A percentile compares a stretch with the other conserved stretches of the same genome.
These are phyloP conservation scores for Beauveria caledonica DNA, from an alignment of 2,329 filamentous ascomycete genomes.

Conservation along the genomic window DNA sequence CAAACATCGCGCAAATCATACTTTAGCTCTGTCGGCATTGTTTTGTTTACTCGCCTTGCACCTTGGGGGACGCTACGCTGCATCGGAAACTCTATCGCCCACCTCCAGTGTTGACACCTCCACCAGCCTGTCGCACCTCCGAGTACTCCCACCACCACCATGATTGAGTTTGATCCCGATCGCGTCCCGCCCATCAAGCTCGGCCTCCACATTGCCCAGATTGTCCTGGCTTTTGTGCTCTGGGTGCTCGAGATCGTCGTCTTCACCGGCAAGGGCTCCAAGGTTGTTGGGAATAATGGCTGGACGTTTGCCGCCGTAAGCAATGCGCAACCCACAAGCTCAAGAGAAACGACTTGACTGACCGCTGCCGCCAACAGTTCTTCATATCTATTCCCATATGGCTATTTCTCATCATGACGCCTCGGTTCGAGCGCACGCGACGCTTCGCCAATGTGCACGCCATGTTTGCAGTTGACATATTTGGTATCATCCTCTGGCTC, in stretches of 20 bases:
- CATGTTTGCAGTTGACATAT: conserved; percentile 49
- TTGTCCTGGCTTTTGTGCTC: conserved; percentile 44
- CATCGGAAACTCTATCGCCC: not conserved
- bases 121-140: not conserved
- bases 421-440: conserved; percentile 53
- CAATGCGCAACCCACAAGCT: conserved; percentile 6
- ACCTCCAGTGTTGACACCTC: not conserved
- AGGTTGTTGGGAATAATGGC: conserved; percentile 48
- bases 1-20: not conserved
- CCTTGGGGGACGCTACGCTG: not conserved
- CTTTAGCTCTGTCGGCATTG: not conserved
- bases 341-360: not conserved
- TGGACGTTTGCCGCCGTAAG: conserved; percentile 59
- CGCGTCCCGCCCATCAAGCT: conserved; percentile 49
- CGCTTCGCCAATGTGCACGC: conserved; percentile 54
- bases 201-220: conserved; percentile 47
- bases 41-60: not conserved
- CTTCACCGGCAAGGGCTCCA: conserved; percentile 40
- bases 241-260: conserved; percentile 54
- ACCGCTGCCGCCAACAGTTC: conserved; percentile 37
- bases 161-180: conserved; percentile 48
- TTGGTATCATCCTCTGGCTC: conserved; percentile 55
- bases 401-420: conserved; percentile 57
- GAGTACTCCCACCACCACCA: conserved; percentile 17
- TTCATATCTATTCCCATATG: conserved; percentile 57